These are phyloP conservation scores for Diplotaxis tenuifolia DNA, from an alignment of 345 rosid species.

Conservation along the genomic window DNA sequence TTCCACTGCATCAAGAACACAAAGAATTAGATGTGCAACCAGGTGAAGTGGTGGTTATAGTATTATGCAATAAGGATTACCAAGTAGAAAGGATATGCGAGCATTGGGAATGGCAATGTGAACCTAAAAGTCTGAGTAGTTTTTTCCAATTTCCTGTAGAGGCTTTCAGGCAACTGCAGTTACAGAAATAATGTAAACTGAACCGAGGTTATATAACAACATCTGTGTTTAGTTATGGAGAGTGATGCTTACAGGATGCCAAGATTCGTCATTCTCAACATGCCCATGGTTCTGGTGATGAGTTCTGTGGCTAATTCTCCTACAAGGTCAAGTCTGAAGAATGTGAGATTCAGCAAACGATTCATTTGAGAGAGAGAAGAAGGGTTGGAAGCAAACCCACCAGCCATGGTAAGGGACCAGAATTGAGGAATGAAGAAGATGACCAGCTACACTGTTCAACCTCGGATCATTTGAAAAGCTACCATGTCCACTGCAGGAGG, in stretches of 20 bases:
- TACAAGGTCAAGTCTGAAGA: conserved; percentile 30
- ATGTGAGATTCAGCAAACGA: neutral
- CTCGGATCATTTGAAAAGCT: conserved; percentile 74
- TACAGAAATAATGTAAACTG: neutral
- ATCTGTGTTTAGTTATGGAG: neutral
- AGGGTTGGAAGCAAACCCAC: conserved; percentile 40
- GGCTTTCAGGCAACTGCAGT: conserved; percentile 63
- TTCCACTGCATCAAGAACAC: conserved; percentile 67
- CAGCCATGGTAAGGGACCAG: conserved; percentile 96
- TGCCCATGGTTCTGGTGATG: conserved; percentile 97
- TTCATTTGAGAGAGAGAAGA: neutral
- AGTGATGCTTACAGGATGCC: conserved; percentile 69
- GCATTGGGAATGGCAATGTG: conserved; percentile 66
- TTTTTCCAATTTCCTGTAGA: conserved; percentile 53
- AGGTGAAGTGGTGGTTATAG: neutral
- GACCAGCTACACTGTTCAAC: conserved; percentile 76
- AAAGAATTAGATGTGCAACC: conserved; percentile 9
- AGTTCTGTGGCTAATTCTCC: conserved; percentile 97
- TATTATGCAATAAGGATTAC: conserved; percentile 39
- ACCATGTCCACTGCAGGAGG: conserved; percentile 74
- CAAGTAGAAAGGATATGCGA: conserved; percentile 93
- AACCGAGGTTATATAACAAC: neutral
- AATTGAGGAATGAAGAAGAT: conserved; percentile 83
- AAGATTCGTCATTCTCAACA: conserved; percentile 92
- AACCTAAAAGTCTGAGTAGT: conserved; percentile 49